A percentile compares a stretch with the other conserved stretches of the same genome.
Evolutionary conservation across 2,329 filamentous ascomycete genomes (phyloP).

Genomic region (Coniochaeta prunicola): DNA sequence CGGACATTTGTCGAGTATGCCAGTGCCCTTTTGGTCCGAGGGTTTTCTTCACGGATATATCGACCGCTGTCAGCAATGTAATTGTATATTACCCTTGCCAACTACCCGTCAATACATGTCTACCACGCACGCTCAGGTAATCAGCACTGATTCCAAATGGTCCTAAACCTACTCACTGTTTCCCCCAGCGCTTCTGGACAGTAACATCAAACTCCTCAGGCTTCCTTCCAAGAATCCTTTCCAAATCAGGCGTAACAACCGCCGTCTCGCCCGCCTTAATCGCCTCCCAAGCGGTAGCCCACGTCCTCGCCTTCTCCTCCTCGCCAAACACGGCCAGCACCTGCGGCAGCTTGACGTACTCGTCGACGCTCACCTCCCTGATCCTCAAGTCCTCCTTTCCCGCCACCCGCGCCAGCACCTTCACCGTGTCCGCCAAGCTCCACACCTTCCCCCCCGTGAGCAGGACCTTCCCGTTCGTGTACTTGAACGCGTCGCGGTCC

Average conservation of each 20-base stretch:
- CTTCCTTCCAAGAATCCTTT: constrained; percentile 31
- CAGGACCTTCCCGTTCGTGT: constrained; percentile 14
- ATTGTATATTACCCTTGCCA: too few species aligned
- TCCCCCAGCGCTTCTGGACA: background rate
- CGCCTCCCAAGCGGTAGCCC: constrained; percentile 39
- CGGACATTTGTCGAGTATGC: too few species aligned
- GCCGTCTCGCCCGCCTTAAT: constrained; percentile 35
- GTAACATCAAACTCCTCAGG: constrained; percentile 33
- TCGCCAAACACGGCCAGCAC: constrained; percentile 19
- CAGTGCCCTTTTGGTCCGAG: too few species aligned
- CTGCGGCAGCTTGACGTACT: constrained; percentile 30
- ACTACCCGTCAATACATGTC: too few species aligned
- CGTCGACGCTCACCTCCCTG: constrained; percentile 28
- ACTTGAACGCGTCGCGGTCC: background rate
- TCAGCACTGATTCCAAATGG: background rate
- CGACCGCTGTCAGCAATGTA: too few species aligned
- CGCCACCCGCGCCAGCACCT: constrained; percentile 12
- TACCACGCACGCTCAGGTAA: background rate
- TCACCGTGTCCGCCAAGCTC: constrained; percentile 19
- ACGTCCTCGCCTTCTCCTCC: constrained; percentile 30
- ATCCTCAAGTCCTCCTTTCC: constrained; percentile 20
- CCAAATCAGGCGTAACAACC: constrained; percentile 29
- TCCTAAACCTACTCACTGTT: background rate
- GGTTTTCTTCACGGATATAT: too few species aligned
- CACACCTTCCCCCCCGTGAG: constrained; percentile 16